phyloP scores from a whole-genome alignment of 192 early-diverging fungal species.

The Lunasporangiospora selenospora region DNA sequence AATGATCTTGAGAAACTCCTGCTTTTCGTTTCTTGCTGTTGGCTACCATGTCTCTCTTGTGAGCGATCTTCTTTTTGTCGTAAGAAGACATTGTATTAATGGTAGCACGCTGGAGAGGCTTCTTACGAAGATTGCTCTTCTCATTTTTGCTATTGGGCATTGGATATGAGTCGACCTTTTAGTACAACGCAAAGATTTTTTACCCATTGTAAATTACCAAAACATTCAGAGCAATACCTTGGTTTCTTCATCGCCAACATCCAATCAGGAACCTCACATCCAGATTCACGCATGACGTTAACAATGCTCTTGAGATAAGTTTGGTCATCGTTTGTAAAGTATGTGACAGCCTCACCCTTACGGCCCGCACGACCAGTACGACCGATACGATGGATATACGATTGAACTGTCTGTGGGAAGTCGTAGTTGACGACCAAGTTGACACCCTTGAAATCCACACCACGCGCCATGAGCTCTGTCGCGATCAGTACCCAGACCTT shows the following conservation, averaged over 20 bases:
- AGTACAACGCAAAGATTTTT: slow-evolving; percentile 69
- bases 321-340: slow-evolving; percentile 93
- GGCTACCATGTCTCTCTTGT: slow-evolving; percentile 65
- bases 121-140: slow-evolving; percentile 74
- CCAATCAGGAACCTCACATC: slow-evolving; percentile 98
- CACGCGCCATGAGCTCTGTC: slow-evolving; percentile 97
- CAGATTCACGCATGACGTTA: slow-evolving; percentile 96
- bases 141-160: slow-evolving; percentile 56
- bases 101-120: slow-evolving; percentile 71
- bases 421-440: slow-evolving; percentile 99
- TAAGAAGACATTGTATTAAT: slow-evolving; percentile 83
- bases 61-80: slow-evolving; percentile 71
- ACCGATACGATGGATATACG: slow-evolving; percentile 98
- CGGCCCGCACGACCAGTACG: slow-evolving; percentile 98
- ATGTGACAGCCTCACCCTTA: slow-evolving; percentile 88
- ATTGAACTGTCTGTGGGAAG: slow-evolving; percentile 90
- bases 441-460: slow-evolving; percentile 99
- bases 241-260: slow-evolving; percentile 91
- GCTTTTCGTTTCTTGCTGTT: slow-evolving; percentile 48
- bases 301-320: slow-evolving; percentile 91
- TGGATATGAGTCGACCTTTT: slow-evolving; percentile 3
- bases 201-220: slow-evolving; percentile 71
- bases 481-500: slow-evolving; percentile 96
- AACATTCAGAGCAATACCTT: slow-evolving; percentile 56
- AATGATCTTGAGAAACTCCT: too few relatives aligned